These are phyloP conservation scores for Talaromyces sp. DNA, from an alignment of 2,329 filamentous ascomycete genomes.

Conservation along the genomic window DNA sequence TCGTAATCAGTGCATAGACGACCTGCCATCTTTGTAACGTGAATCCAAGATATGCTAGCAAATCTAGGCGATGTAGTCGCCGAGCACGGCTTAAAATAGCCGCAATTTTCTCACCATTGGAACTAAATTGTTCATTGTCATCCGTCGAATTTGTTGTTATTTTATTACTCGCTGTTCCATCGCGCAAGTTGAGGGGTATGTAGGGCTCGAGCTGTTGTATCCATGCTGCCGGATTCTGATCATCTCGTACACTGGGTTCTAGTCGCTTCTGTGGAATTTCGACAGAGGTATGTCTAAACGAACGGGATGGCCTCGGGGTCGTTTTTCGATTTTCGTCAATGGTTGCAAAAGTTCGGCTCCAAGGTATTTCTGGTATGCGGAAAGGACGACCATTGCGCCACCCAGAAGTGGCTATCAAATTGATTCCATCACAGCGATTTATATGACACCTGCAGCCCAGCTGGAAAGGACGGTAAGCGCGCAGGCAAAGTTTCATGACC, in stretches of 20 bases:
- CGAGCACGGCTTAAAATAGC: constrained; percentile 33
- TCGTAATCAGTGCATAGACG: constrained; percentile 38
- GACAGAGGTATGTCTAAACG: not conserved
- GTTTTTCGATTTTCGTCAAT: not conserved
- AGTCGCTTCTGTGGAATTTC: constrained; percentile 4
- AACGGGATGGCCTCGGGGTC: not conserved
- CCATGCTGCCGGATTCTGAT: constrained; percentile 33
- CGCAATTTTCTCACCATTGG: constrained; percentile 31
- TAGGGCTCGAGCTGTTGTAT: constrained; percentile 34
- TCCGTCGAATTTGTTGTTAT: not conserved
- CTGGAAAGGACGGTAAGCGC: constrained; percentile 35
- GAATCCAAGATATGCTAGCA: constrained; percentile 41
- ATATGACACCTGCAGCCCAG: constrained; percentile 29
- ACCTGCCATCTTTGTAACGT: constrained; percentile 40
- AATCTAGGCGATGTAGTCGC: constrained; percentile 29
- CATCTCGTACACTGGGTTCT: constrained; percentile 11
- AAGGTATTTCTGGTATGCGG: constrained; percentile 8
- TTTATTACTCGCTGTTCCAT: constrained; percentile 13
- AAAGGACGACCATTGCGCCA: not conserved
- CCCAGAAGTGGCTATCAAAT: not conserved
- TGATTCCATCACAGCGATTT: constrained; percentile 18
- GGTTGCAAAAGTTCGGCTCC: constrained; percentile 10
- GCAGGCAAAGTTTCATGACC: constrained; percentile 44
- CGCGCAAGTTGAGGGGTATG: constrained; percentile 29
- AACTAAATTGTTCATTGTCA: constrained; percentile 17